Evolutionary conservation across 2,329 filamentous ascomycete genomes (phyloP).

Genomic region (Pseudocercospora cruenta): DNA sequence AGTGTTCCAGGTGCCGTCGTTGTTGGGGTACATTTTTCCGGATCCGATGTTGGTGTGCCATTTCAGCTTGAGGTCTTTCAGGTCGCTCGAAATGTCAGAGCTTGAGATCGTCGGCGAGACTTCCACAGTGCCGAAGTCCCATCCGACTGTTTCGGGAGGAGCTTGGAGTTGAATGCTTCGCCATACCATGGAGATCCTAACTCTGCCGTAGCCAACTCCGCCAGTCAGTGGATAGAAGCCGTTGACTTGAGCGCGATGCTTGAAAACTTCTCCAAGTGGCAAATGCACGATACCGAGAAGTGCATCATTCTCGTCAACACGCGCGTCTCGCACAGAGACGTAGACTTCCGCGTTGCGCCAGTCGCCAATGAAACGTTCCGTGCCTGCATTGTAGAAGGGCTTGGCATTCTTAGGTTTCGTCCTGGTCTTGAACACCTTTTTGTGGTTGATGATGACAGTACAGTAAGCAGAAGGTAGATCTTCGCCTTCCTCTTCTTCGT

Average conservation of each 20-base stretch:
- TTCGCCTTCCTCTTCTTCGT: slow-evolving; percentile 62
- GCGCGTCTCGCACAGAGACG: slow-evolving; percentile 67
- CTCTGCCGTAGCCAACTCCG: slow-evolving; percentile 72
- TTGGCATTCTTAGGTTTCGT: slow-evolving; percentile 79
- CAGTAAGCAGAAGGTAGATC: slow-evolving; percentile 72
- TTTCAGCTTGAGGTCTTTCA: slow-evolving; percentile 57
- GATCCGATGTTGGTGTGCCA: slow-evolving; percentile 61
- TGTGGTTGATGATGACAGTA: slow-evolving; percentile 73
- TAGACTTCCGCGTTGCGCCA: slow-evolving; percentile 70
- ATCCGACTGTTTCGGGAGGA: slow-evolving; percentile 63
- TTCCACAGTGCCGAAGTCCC: slow-evolving; percentile 73
- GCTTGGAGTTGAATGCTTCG: slow-evolving; percentile 68
- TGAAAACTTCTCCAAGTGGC: slow-evolving; percentile 64
- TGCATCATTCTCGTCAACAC: slow-evolving; percentile 70
- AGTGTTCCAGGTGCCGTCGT: slow-evolving; percentile 1
- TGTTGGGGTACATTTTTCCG: slow-evolving; percentile 60
- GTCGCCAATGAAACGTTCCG: slow-evolving; percentile 71
- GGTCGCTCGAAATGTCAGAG: slow-evolving; percentile 54
- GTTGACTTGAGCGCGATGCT: slow-evolving; percentile 66
- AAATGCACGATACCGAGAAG: slow-evolving; percentile 72
- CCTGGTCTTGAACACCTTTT: slow-evolving; percentile 69
- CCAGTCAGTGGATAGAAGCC: slow-evolving; percentile 69
- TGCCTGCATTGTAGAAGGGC: slow-evolving; percentile 78
- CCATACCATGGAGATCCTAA: slow-evolving; percentile 73
- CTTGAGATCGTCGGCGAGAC: slow-evolving; percentile 58